Evolutionary conservation across 495 filamentous ascomycete genomes (phyloP).

Genomic region (Hypoxylon rickii): DNA sequence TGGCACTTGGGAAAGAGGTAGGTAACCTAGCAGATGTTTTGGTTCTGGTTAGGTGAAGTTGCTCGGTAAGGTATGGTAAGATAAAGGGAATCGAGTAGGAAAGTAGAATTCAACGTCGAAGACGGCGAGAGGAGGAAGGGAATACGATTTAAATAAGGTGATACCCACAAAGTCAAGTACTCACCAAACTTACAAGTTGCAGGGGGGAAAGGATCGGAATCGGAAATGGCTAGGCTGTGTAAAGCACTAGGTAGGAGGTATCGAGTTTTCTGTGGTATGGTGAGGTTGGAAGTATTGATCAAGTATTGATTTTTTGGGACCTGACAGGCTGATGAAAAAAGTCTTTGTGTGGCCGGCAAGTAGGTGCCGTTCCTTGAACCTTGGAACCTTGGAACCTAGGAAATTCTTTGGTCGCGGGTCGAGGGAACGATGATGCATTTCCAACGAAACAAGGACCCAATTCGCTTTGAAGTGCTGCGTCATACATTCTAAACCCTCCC

Average conservation of each 20-base stretch:
- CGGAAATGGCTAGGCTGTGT: no score
- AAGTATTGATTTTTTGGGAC: no score
- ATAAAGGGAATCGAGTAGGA: no score
- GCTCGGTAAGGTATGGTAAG: no score
- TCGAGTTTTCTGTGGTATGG: no score
- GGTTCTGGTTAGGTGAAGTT: no score
- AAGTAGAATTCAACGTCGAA: neutral
- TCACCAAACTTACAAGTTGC: neutral
- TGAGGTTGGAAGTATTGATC: no score
- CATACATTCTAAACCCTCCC: slow-evolving; percentile 23
- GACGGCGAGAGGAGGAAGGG: slow-evolving; percentile 4
- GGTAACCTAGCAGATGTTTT: no score
- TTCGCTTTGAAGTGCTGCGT: slow-evolving; percentile 26
- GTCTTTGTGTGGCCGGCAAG: slow-evolving; percentile 26
- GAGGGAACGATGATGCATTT: slow-evolving; percentile 31
- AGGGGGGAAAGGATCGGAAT: no score
- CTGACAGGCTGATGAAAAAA: no score
- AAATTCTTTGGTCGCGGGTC: slow-evolving; percentile 16
- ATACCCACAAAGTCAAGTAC: slow-evolving; percentile 12
- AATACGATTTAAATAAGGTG: slow-evolving; percentile 27
- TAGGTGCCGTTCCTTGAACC: slow-evolving; percentile 32
- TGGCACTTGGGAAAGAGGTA: neutral
- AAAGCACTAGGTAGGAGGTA: no score
- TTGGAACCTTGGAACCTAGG: no score
- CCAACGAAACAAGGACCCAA: slow-evolving; percentile 33